These are phyloP conservation scores for Bipolaris zeicola DNA, from an alignment of 2,329 filamentous ascomycete species.

Conservation along the genomic window DNA sequence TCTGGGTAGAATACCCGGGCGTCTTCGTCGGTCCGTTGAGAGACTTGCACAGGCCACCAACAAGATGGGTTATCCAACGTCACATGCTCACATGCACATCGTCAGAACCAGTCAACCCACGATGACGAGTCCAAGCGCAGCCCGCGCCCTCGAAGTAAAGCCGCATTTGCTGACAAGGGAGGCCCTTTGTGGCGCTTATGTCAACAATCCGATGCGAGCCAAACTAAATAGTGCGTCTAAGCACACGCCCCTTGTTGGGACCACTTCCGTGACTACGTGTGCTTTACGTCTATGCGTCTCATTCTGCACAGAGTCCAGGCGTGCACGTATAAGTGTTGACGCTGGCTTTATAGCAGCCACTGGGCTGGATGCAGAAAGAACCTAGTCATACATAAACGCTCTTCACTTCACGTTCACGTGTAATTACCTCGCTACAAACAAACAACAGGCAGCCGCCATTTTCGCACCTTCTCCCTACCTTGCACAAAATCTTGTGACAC, in stretches of 20 bases:
- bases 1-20: background rate
- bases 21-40: constrained; percentile 6
- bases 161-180: constrained; percentile 1
- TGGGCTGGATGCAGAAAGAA: background rate
- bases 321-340: background rate
- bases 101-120: constrained; percentile 5
- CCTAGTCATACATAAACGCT: background rate
- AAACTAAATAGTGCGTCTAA: background rate
- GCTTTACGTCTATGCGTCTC: constrained; percentile 1
- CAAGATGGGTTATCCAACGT: constrained; percentile 14
- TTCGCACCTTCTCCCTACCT: background rate
- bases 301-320: constrained; percentile 3
- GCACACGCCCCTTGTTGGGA: background rate
- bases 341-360: constrained; percentile 2
- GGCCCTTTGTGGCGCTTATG: background rate
- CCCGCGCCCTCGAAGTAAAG: background rate
- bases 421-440: background rate
- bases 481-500: background rate
- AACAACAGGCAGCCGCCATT: background rate
- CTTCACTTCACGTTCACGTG: background rate
- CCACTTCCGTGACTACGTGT: background rate
- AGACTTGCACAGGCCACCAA: constrained; percentile 20
- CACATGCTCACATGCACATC: constrained; percentile 6
- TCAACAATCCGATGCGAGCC: background rate
- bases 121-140: background rate